Evolutionary conservation across 169 alveolate species (phyloP), one percentile per base, ranked within the genome.

Genomic region (Eimeria tenella): DNA sequence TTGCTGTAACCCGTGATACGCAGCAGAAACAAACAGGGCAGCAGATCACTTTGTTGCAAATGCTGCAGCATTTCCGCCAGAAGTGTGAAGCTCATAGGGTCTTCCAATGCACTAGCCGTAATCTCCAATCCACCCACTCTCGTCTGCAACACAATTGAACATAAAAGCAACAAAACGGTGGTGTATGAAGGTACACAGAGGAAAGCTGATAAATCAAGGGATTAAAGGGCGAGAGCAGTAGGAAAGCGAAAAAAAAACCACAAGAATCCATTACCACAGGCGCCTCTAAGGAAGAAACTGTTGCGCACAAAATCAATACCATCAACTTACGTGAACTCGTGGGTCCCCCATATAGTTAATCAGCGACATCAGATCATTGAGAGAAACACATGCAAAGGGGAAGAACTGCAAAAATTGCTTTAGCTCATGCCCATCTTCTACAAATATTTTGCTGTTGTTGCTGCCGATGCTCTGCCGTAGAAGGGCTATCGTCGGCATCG

Each of bases 1-100:
- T 83, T 83, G 62, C 77, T 83, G 42, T 83, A 83, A 25, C 90
- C 90, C 58, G 49, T 60, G 62, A 83, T 60, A 53, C 90, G 90
- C n/a, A 83, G 62, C 90, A 83, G 68, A 19, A 83, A 42, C 90
- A 83, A 60, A 7, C 77, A 58, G n/a, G 42, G 90, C 90, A 83
- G 62, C 75, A 83, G 77, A 50, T 68, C 75, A 4, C 31, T 19
- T 77, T 83, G 77, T 75, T 83, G 90, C 55, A 83, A 7, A 15
- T 83, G 77, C 63, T 58, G 90, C 62, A 83, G 55, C 75, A 83
- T 53, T 60, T 83, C 90, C 9, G 58, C 90, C 9, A 83, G 49
- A 21, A 83, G 75, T 4, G 73, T 31, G n/a, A 83, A 83, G 50
- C 90, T 83, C 75, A 83, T 31, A 31, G 90, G 50, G 52, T 83